Conservation (phyloP, 2,329 filamentous ascomycete species). For the Fusarium burgessii region DNA sequence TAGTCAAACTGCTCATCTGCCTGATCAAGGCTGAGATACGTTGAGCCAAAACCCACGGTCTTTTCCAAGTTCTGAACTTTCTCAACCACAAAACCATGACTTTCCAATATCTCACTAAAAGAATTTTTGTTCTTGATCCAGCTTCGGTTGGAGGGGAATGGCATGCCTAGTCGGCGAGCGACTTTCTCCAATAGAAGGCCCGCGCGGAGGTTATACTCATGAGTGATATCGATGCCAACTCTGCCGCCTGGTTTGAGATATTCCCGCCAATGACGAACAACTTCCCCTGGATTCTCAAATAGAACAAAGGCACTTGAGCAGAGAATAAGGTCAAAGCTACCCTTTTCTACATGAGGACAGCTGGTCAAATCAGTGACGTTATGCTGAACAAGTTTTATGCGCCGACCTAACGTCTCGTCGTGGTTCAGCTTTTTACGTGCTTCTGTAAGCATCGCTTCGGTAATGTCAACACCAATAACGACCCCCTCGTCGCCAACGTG, state of each 20-base stretch:
- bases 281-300: constrained; percentile 43
- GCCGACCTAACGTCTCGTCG: constrained; percentile 23
- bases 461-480: constrained; percentile 51
- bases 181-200: constrained; percentile 47
- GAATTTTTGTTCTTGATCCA: constrained; percentile 49
- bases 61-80: constrained; percentile 45
- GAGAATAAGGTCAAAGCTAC: constrained; percentile 49
- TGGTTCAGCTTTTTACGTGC: constrained; percentile 42
- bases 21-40: constrained; percentile 42
- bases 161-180: constrained; percentile 38
- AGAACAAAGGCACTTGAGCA: constrained; percentile 53
- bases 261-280: constrained; percentile 47
- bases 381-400: constrained; percentile 45
- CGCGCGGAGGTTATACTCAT: constrained; percentile 47
- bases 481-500: constrained; percentile 43
- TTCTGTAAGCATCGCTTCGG: constrained; percentile 48
- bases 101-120: constrained; percentile 46
- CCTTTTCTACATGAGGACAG: constrained; percentile 34
- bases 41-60: constrained; percentile 39
- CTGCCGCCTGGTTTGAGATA: constrained; percentile 47
- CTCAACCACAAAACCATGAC: constrained; percentile 46
- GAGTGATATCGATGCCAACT: constrained; percentile 51
- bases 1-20: constrained; percentile 48
- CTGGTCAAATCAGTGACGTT: constrained; percentile 46
- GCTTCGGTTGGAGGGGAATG: constrained; percentile 46